Base-by-base conservation (phyloP, 805 yeast species). In the Maudiozyma pseudohumilis region DNA sequence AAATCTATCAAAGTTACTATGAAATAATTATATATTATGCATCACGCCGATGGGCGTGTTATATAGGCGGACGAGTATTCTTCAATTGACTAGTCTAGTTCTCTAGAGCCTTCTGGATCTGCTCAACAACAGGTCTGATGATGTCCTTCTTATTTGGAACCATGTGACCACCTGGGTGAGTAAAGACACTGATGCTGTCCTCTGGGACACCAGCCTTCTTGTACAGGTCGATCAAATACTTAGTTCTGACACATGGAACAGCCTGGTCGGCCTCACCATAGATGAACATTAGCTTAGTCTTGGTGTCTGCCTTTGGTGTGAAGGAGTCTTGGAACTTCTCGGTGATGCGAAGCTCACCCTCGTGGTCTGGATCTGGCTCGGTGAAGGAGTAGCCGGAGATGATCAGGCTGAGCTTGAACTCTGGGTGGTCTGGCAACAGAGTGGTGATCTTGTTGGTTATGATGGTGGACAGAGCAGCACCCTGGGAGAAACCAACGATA, bases 131-230 rank as follows among this genome's bases (percentile, higher is more conserved):
- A 1, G 70, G 69, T 44, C 60, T 63, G 36, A 65, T 50, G 49
- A 66, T 58, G 39, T 70, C 74, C 58, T 82, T 83, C 35, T 87
- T 80, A 60, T 85, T 86, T 21, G 97, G 98, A 33, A 89, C 95
- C 63, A 82, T 87, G 55, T 89, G 98, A 2, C 97, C 96, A 43
- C 98, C 97, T 8, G 96, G 96, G 53, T 89, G 98, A 45, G 74
- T 80, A 41, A 80, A 63, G 11, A 64, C 51, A 4, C 60, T 66
- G 5, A 82, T 63, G 18, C 59, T 53, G 9, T 56, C 62, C 16
- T 62, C 70, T 36, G 72, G 31, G 4, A 35, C 32, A 22, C 36
- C 42, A 9, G 53, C 50, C 3, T 44, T 40, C 17, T 46, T 38
- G 36, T 80, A 74, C 27, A 70, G 60, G 13, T 72, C 69, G 40